phyloP scores from a whole-genome alignment of 129 eudicot genomes.

The Escallonia herrerae region DNA sequence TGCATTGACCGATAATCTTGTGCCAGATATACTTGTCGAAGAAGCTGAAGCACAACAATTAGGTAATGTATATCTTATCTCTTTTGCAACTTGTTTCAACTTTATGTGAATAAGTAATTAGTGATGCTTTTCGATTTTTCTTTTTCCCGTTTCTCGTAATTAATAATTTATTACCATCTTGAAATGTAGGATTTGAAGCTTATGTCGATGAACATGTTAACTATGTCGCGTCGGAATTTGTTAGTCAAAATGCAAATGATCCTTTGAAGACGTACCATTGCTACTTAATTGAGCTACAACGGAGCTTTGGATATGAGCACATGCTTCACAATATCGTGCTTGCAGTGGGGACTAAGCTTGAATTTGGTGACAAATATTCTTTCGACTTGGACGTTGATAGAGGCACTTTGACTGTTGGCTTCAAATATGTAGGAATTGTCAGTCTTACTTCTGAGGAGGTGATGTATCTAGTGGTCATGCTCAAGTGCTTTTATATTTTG shows the following conservation, averaged over 20 bases:
- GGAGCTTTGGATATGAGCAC: conserved; percentile 18
- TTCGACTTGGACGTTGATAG: conserved; percentile 29
- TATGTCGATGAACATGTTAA: conserved; percentile 10
- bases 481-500: no score
- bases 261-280: conserved; percentile 20
- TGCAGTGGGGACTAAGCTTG: conserved; percentile 28
- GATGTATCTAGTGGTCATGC: background rate
- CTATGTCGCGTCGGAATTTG: conserved; percentile 27
- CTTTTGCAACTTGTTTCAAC: background rate
- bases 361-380: conserved; percentile 8
- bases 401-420: conserved; percentile 17
- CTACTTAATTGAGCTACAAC: conserved; percentile 34
- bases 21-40: conserved; percentile 68
- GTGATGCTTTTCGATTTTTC: background rate
- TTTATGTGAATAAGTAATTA: background rate
- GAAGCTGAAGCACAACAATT: conserved; percentile 31
- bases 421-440: conserved; percentile 23
- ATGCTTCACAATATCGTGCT: conserved; percentile 26
- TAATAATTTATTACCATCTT: no score
- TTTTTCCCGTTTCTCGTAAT: background rate
- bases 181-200: conserved; percentile 23
- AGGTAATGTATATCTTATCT: conserved; percentile 34
- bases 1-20: conserved; percentile 74
- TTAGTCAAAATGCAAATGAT: conserved; percentile 11
- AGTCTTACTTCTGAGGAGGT: conserved; percentile 34